phyloP scores from a whole-genome alignment of 1,284 basidiomycete species.

The Sporisorium graminicola region DNA sequence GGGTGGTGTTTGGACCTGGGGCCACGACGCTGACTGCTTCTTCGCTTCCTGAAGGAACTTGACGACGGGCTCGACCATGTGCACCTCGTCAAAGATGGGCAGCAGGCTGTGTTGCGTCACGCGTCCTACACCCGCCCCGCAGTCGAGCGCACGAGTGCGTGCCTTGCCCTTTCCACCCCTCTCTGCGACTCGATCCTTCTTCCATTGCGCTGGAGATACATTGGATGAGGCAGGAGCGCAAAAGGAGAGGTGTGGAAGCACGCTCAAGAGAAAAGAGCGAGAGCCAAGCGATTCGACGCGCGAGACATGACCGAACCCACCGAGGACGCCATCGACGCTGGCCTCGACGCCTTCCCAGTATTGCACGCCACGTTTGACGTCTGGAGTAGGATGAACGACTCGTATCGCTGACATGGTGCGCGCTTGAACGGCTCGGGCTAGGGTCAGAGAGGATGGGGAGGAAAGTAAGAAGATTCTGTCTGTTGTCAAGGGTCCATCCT shows the following conservation, averaged over 20 bases:
- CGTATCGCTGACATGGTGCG: slow-evolving; percentile 40
- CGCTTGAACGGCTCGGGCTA: too few relatives aligned
- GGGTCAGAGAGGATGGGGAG: neutral
- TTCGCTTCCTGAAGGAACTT: slow-evolving; percentile 66
- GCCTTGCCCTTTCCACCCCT: slow-evolving; percentile 59
- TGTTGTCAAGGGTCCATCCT: slow-evolving; percentile 25
- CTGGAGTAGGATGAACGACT: slow-evolving; percentile 60
- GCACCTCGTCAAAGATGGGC: slow-evolving; percentile 66
- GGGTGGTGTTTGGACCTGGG: slow-evolving; percentile 47
- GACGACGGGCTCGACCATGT: slow-evolving; percentile 67
- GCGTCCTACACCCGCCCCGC: slow-evolving; percentile 67
- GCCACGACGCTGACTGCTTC: slow-evolving; percentile 52
- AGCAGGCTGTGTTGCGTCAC: slow-evolving; percentile 64
- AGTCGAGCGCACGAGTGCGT: slow-evolving; percentile 64
- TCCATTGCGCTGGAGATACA: slow-evolving; percentile 52
- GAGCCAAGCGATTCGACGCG: slow-evolving; percentile 67
- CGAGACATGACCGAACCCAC: slow-evolving; percentile 66
- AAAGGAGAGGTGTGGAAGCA: slow-evolving; percentile 61
- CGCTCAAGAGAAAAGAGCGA: slow-evolving; percentile 62
- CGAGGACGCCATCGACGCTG: slow-evolving; percentile 67
- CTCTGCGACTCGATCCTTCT: slow-evolving; percentile 43
- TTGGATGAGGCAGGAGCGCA: slow-evolving; percentile 59
- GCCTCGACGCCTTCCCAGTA: slow-evolving; percentile 68
- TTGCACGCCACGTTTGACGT: slow-evolving; percentile 64
- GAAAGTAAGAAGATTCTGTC: slow-evolving; percentile 4